Percentiles rank a stretch among this genome's conserved stretches.
Conservation (phyloP, 2,329 filamentous ascomycete genomes). For the Grosmannia huntii region DNA sequence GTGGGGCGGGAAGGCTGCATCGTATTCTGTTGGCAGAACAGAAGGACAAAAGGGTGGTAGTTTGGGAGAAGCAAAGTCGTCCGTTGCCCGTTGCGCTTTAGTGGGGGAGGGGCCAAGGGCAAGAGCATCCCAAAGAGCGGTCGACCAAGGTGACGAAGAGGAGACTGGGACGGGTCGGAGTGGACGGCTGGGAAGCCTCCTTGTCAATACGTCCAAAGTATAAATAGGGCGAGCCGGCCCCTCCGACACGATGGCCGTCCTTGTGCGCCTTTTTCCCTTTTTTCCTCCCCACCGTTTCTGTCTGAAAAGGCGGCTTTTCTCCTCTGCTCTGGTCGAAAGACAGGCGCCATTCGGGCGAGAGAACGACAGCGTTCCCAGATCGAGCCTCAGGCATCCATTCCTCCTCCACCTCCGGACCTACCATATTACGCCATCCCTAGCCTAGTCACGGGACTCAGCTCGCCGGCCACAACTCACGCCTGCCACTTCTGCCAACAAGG, state of each 20-base stretch:
- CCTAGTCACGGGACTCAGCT: background rate
- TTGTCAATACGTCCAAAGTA: constrained; percentile 17
- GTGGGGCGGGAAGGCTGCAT: background rate
- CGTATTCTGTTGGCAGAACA: too few relatives aligned
- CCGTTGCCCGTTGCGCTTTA: background rate
- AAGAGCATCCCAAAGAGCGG: background rate
- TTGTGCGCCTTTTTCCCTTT: background rate
- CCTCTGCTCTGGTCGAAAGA: background rate
- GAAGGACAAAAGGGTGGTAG: background rate
- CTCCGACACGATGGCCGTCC: background rate
- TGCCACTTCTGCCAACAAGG: background rate
- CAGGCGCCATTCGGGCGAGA: background rate
- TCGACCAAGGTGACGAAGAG: background rate
- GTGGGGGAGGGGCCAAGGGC: background rate
- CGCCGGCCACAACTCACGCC: too few relatives aligned
- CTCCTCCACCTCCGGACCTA: too few relatives aligned
- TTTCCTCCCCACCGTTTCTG: background rate
- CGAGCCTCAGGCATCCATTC: too few relatives aligned
- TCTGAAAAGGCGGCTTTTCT: background rate
- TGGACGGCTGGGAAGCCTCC: background rate
- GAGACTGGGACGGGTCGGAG: too few relatives aligned
- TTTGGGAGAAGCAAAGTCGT: background rate
- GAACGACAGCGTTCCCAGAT: background rate
- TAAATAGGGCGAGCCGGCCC: constrained; percentile 20
- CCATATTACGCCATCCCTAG: background rate